Percentiles rank a stretch among this genome's conserved stretches.
Conservation (phyloP, 345 rosid species). For the Dipteronia sinensis region DNA sequence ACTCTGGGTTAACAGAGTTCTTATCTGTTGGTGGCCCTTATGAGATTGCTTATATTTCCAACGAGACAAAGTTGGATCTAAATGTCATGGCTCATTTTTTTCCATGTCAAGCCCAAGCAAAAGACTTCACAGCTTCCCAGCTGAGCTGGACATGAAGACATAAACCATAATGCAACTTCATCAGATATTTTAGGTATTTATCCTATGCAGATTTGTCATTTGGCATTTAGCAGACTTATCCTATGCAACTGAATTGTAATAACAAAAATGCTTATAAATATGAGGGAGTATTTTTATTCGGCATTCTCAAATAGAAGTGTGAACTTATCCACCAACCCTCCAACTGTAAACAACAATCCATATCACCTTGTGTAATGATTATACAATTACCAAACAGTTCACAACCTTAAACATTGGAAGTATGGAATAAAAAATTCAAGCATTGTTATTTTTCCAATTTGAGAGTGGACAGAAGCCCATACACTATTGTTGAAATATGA, state of each 20-base stretch:
- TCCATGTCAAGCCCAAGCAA: background rate
- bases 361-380: constrained; percentile 4
- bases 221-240: background rate
- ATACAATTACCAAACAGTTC: background rate
- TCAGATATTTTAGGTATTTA: background rate
- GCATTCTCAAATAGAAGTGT: background rate
- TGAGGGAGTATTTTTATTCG: background rate
- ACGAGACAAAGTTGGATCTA: constrained; percentile 5
- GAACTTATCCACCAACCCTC: background rate
- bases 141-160: background rate
- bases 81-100: constrained; percentile 1
- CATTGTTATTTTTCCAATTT: constrained; percentile 14
- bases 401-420: background rate
- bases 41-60: background rate
- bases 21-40: background rate
- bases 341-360: background rate
- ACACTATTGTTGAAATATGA: constrained; percentile 70
- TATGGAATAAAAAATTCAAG: background rate
- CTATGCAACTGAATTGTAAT: background rate
- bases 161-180: constrained; percentile 6
- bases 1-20: background rate
- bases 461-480: constrained; percentile 32
- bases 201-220: background rate
- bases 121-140: background rate
- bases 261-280: background rate